phyloP scores from a whole-genome alignment of 208 protist genomes.

The Wallacemonas collosoma region DNA sequence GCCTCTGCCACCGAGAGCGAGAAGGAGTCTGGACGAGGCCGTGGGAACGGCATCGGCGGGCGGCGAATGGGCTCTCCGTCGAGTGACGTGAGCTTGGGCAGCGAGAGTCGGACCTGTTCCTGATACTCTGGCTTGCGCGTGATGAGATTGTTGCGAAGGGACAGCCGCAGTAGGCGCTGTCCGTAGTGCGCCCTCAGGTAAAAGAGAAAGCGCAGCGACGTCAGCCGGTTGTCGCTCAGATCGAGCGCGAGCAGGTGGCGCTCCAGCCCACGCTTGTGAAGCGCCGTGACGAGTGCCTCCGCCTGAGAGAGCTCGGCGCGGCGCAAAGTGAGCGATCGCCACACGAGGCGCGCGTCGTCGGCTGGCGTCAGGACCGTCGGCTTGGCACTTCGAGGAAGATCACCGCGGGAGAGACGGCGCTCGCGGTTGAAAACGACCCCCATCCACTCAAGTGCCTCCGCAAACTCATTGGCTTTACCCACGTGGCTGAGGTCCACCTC shows the following conservation, averaged over 20 bases:
- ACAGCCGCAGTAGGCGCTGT: conserved; percentile 74
- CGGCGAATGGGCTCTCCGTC: conserved; percentile 80
- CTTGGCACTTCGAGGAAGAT: background rate
- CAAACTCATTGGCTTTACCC: conserved; percentile 56
- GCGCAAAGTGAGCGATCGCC: conserved; percentile 54
- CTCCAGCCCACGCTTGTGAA: conserved; percentile 61
- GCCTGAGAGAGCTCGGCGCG: conserved; percentile 60
- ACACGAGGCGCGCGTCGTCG: conserved; percentile 22
- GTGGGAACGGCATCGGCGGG: conserved; percentile 64
- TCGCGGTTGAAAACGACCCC: conserved; percentile 42
- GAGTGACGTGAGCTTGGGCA: conserved; percentile 77
- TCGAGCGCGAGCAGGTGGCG: conserved; percentile 70
- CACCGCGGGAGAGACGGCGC: background rate
- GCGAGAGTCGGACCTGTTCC: conserved; percentile 76
- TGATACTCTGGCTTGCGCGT: conserved; percentile 88
- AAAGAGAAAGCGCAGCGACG: conserved; percentile 82
- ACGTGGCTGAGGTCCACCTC: conserved; percentile 68
- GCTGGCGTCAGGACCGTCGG: background rate
- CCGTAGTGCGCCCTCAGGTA: conserved; percentile 65
- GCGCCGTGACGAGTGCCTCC: conserved; percentile 56
- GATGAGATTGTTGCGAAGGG: conserved; percentile 74
- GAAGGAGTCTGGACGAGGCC: conserved; percentile 46
- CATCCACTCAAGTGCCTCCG: conserved; percentile 65
- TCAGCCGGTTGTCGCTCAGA: conserved; percentile 74
- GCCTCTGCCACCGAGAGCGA: conserved; percentile 17